Evolutionary conservation across 805 yeast genomes (phyloP), one percentile per base, ranked within the genome.

Genomic region (Wickerhamomyces hampshirensis): DNA sequence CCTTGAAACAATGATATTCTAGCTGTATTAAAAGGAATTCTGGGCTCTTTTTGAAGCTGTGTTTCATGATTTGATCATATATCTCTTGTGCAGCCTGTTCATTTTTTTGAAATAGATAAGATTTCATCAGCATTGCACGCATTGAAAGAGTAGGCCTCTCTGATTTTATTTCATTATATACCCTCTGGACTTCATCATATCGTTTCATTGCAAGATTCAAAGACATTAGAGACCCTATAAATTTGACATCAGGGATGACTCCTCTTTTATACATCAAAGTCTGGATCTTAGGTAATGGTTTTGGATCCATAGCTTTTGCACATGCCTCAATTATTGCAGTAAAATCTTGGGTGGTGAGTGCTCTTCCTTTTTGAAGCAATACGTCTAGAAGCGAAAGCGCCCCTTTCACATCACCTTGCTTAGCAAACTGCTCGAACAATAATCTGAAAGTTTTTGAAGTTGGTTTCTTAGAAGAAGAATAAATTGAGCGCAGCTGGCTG

Each of bases 401-500:
- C 6, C 44, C 43, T 5, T 37, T 33, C 7, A 48, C 38, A 18
- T 48, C 49, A n/a, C 55, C 53, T 3, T 31, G 19, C 23, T 37
- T 40, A 5, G 50, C 46, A 26, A 50, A 43, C 17, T 48, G 50
- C 11, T 38, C 31, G 9, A 48, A 39, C 27, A 52, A 18, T 11
- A 44, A 23, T 5, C 31, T 27, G 33, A 46, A 49, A 1, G 54
- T 46, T 13, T 30, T 28, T 1, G 35, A 9, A 6, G 44, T 44
- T 14, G 51, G 48, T 14, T 30, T 37, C 19, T 19, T 18, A 15
- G 32, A 23, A 2, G 30, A 18, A 5, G 31, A 15, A 24, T 44
- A 40, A 14, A 44, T 32, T 5, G 18, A 16, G 4, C 37, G 16
- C 15, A 44, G 18, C 16, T 26, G 18, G 4, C 31, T 30, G 17